Evolutionary conservation across 139 green algal genomes (phyloP).

Genomic region (Tetraselmis striata): DNA sequence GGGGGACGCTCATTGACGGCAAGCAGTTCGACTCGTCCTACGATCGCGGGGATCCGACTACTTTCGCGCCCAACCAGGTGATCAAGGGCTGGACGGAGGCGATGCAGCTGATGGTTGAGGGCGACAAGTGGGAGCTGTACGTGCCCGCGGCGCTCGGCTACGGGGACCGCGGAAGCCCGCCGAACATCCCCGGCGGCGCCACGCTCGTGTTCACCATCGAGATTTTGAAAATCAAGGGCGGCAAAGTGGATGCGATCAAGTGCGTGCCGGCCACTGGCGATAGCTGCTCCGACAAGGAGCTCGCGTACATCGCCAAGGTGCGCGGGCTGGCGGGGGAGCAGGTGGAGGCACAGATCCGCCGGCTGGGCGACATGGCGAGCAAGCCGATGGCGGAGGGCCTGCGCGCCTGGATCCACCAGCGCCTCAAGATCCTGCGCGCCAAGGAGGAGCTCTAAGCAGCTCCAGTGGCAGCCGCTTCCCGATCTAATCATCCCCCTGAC

Average conservation of each 20-base stretch:
- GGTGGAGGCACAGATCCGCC: background rate
- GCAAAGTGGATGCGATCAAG: background rate
- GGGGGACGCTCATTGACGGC: conserved; percentile 24
- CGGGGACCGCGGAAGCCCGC: background rate
- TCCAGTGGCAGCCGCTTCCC: too few species aligned
- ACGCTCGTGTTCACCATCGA: conserved; percentile 16
- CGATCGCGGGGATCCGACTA: conserved; percentile 20
- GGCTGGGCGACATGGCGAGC: background rate
- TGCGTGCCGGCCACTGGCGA: background rate
- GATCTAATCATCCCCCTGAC: too few species aligned
- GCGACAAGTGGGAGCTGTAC: conserved; percentile 30
- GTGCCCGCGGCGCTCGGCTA: conserved; percentile 17
- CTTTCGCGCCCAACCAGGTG: conserved; percentile 25
- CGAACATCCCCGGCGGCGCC: conserved; percentile 3
- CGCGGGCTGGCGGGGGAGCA: background rate
- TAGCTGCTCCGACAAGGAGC: background rate
- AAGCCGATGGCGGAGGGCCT: background rate
- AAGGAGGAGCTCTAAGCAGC: background rate
- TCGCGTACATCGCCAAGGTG: background rate
- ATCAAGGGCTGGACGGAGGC: conserved; percentile 27
- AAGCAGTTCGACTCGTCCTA: conserved; percentile 29
- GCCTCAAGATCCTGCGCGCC: background rate
- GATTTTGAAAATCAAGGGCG: conserved; percentile 15
- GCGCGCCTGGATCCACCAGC: background rate
- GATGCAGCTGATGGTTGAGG: conserved; percentile 34